Conservation (phyloP, 2,329 filamentous ascomycete species). For the Sclerotiophoma versabilis region DNA sequence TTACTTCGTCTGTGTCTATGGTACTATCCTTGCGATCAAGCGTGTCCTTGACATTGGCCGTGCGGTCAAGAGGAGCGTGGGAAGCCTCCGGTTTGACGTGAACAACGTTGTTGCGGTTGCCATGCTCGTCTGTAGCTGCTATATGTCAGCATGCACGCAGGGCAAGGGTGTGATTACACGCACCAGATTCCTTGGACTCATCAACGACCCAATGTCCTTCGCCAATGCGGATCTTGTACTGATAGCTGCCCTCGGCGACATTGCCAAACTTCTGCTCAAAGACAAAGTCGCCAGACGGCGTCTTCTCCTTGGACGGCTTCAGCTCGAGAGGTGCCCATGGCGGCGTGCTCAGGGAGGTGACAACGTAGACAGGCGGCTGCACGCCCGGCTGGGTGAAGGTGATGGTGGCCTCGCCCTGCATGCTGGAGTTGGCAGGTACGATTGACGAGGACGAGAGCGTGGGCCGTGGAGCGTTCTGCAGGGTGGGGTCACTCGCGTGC, state of each 20-base stretch:
- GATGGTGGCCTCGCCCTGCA: conserved; percentile 58
- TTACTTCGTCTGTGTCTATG: conserved; percentile 7
- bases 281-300: conserved; percentile 60
- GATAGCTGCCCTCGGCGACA: conserved; percentile 65
- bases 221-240: conserved; percentile 78
- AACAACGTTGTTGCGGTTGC: conserved; percentile 63
- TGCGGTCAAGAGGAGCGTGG: background rate
- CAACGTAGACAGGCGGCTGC: conserved; percentile 72
- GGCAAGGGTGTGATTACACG: conserved; percentile 24
- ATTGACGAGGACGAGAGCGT: conserved; percentile 4
- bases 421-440: conserved; percentile 15
- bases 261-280: conserved; percentile 66
- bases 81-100: conserved; percentile 36
- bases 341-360: conserved; percentile 71
- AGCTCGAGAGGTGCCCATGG: conserved; percentile 74
- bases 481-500: conserved; percentile 23
- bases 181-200: conserved; percentile 67
- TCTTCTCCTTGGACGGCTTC: conserved; percentile 56
- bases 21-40: conserved; percentile 30
- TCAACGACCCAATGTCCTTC: conserved; percentile 71
- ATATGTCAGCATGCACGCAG: conserved; percentile 22
- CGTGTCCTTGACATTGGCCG: conserved; percentile 2
- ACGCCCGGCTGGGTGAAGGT: conserved; percentile 67
- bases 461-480: conserved; percentile 1
- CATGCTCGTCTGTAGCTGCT: conserved; percentile 59